Base-by-base conservation (phyloP, 2,329 filamentous ascomycete species). In the Thelonectria discophora region DNA sequence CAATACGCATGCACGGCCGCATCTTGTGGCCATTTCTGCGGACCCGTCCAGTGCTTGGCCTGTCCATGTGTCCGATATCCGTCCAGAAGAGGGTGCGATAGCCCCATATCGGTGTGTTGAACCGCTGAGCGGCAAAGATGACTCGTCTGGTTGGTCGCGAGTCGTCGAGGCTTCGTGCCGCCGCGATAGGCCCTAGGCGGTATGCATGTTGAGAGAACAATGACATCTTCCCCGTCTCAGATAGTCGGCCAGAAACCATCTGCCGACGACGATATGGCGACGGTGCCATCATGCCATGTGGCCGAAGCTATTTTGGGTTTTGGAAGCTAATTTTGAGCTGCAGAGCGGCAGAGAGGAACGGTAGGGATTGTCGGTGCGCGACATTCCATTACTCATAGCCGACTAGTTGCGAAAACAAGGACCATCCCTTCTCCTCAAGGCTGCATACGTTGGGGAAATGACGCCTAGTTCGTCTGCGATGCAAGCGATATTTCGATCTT, bases 401-500 rank as follows among this genome's bases (percentile, higher is more conserved):
- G 60, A 50, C 65, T 60, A 62, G 50, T 55, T 53, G 53, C 27
- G 63, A 58, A 37, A 52, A 58, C 68, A 72, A 64, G 70, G 69
- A 62, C 50, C 43, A 68, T 70, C 60, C 57, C 67, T 72, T 51
- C 62, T 55, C 43, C 45, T 27, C 15, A 61, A 64, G 55, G 40
- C 51, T 56, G 61, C 39, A 58, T 47, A 60, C 48, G 56, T 57
- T 58, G 62, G 67, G 68, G 68, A 72, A 72, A 69, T 72, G 70
- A 72, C 49, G 67, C 67, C 62, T 54, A 49, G 65, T 65, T 65
- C 58, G 63, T 64, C 37, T 57, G 62, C 53, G 60, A 47, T 57
- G 59, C 58, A 65, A 69, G 65, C 62, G 58, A 64, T 48, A 63
- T 67, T 68, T 61, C 47, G 48, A 68, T 62, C 65, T 62, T 51